These are phyloP conservation scores for Amanita jacksonii DNA, from an alignment of 768 basidiomycete species.

Conservation along the genomic window DNA sequence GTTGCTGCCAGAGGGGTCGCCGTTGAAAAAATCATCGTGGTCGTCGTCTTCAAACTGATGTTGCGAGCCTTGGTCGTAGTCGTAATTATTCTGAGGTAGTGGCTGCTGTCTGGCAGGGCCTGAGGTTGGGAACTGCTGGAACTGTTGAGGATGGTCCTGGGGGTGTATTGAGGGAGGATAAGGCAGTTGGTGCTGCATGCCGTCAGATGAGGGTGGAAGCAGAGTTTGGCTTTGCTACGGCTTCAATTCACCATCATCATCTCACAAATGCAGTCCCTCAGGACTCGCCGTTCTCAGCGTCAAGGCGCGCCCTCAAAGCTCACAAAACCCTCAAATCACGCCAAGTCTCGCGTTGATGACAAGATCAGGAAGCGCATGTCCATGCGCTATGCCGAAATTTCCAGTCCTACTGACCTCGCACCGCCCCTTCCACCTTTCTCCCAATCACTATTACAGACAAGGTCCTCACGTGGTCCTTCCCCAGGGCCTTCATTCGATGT, in stretches of 20 bases:
- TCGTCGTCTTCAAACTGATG: conserved; percentile 33
- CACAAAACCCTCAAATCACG: conserved; percentile 25
- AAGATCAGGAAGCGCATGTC: conserved; percentile 97
- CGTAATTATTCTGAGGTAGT: too few species aligned
- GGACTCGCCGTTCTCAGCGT: conserved; percentile 41
- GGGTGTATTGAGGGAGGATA: conserved; percentile 7
- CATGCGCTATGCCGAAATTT: conserved; percentile 85
- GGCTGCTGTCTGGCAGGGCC: not conserved
- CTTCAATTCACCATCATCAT: too few species aligned
- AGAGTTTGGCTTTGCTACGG: not conserved
- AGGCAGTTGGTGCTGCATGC: conserved; percentile 10
- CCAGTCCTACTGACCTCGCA: conserved; percentile 48
- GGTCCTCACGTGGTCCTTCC: conserved; percentile 5
- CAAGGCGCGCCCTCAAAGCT: conserved; percentile 24
- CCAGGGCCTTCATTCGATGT: conserved; percentile 28
- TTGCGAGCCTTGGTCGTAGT: conserved; percentile 29
- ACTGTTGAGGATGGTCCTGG: not conserved
- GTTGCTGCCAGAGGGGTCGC: conserved; percentile 18
- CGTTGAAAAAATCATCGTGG: conserved; percentile 38
- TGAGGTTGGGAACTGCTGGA: too few species aligned
- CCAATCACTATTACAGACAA: conserved; percentile 33
- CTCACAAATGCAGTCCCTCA: conserved; percentile 42
- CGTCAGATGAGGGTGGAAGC: conserved; percentile 9
- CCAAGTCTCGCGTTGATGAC: conserved; percentile 60
- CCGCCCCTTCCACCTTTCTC: conserved; percentile 43